Percentiles rank a stretch among this genome's conserved stretches.
Evolutionary conservation across 371 early-diverging fungal genomes (phyloP).

Genomic region (Mortierella sp.): DNA sequence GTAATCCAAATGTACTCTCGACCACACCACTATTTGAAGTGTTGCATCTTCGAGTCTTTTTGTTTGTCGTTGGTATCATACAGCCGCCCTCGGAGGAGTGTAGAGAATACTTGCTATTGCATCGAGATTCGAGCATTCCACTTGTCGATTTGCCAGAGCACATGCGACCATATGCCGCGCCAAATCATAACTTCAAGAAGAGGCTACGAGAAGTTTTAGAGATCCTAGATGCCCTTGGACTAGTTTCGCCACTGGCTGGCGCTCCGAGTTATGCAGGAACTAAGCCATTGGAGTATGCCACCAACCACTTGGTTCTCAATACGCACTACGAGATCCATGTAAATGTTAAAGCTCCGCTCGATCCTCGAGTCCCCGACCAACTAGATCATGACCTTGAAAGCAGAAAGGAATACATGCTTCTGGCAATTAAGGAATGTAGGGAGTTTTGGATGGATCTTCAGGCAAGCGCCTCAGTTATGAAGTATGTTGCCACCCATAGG

Average conservation of each 20-base stretch:
- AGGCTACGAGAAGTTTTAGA: slow-evolving; percentile 44
- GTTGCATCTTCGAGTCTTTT: slow-evolving; percentile 32
- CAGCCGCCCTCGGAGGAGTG: slow-evolving; percentile 20
- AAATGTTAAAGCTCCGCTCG: slow-evolving; percentile 33
- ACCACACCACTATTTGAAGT: slow-evolving; percentile 28
- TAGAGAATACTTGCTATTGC: slow-evolving; percentile 10
- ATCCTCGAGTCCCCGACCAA: slow-evolving; percentile 22
- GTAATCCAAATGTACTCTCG: slow-evolving; percentile 12
- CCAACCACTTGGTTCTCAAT: slow-evolving; percentile 44
- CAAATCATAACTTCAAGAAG: slow-evolving; percentile 35
- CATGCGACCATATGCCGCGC: slow-evolving; percentile 8
- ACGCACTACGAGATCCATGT: slow-evolving; percentile 36
- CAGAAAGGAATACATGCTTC: slow-evolving; percentile 31
- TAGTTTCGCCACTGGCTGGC: slow-evolving; percentile 25
- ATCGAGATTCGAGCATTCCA: slow-evolving; percentile 26
- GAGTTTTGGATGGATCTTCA: slow-evolving; percentile 54
- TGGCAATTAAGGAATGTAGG: slow-evolving; percentile 24
- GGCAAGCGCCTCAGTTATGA: slow-evolving; percentile 33
- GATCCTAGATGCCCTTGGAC: slow-evolving; percentile 48
- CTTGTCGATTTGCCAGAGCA: slow-evolving; percentile 17
- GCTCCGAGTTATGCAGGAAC: background rate
- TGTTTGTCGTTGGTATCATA: slow-evolving; percentile 36
- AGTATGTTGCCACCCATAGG: background rate
- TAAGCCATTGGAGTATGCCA: slow-evolving; percentile 5
- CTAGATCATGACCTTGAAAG: slow-evolving; percentile 20